Percentiles rank a stretch among this genome's conserved stretches.
phyloP scores from a whole-genome alignment of 140 eudicot species.

The Flaveria floridana region DNA sequence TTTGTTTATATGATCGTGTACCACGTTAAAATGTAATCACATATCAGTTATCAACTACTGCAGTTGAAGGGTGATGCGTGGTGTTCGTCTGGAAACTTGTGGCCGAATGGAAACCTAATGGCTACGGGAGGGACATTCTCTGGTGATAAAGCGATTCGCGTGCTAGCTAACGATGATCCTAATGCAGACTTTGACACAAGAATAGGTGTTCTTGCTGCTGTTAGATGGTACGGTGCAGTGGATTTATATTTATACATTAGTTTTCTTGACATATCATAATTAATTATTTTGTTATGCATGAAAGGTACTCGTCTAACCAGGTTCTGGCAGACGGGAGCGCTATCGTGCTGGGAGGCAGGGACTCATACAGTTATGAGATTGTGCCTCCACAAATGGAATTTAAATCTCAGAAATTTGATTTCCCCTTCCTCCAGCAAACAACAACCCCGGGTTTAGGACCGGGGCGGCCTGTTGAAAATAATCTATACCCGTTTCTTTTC shows the following conservation, averaged over 20 bases:
- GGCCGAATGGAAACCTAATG: constrained; percentile 51
- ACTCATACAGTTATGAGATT: constrained; percentile 52
- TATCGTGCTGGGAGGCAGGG: constrained; percentile 63
- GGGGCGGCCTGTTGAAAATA: constrained; percentile 51
- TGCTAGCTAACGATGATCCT: constrained; percentile 29
- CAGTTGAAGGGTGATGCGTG: constrained; percentile 66
- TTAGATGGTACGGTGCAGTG: constrained; percentile 50
- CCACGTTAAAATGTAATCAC: not conserved
- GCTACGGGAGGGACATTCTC: constrained; percentile 62
- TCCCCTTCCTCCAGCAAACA: constrained; percentile 56
- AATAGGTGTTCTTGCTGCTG: constrained; percentile 35
- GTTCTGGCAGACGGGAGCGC: constrained; percentile 49
- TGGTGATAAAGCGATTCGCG: constrained; percentile 47
- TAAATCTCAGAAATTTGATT: constrained; percentile 17
- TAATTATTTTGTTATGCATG: too few relatives aligned
- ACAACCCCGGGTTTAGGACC: constrained; percentile 37
- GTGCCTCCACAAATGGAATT: constrained; percentile 43
- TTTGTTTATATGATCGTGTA: not conserved
- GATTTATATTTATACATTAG: not conserved
- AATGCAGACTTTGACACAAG: constrained; percentile 42
- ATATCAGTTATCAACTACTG: constrained; percentile 29
- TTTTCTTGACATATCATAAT: too few relatives aligned
- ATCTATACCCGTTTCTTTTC: constrained; percentile 69
- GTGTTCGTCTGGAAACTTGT: constrained; percentile 82
- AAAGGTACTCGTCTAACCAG: constrained; percentile 61